Evolutionary conservation across 2,329 filamentous ascomycete genomes (phyloP), one percentile per base, ranked within the genome.

Genomic region (Sporothrix luriei): DNA sequence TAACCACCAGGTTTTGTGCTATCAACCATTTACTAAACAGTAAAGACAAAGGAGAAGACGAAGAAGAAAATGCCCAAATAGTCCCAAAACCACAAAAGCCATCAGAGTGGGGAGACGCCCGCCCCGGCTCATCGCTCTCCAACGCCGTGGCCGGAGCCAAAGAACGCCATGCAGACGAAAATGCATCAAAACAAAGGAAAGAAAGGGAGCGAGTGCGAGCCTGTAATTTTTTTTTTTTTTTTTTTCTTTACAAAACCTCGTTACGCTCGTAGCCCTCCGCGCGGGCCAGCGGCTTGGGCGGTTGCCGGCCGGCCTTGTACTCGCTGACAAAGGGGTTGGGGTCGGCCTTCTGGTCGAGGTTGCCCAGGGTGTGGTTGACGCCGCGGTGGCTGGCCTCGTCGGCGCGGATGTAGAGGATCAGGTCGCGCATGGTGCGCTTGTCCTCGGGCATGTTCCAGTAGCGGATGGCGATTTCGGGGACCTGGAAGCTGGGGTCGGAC

Each of bases 401-500:
- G 3, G 75, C 75, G 93, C 94, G 87, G 74, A 97, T 91, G 78
- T 98, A 97, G 66, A 95, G 81, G 67, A 98, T 84, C 72, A 98
- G 80, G 76, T 98, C 93, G 75, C 85, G 87, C 92, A 99, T 97
- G 1, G 88, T 91, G 33, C 90, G 86, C 70, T 90, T 84, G 2
- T 88, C 91, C 78, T 97, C 90, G 0, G 94, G 93, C 89, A 99
- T 97, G 54, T 91, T 88, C 93, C 94, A 99, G 81, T 99, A 99
- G 73, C 89, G 85, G 64, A 97, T 80, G 0, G 95, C 95, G 73
- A 99, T 93, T 71, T 97, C 92, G 0, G 95, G 95, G 2, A 95
- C 92, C 68, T 85, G 75, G 76, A 97, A 89, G 9, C 88, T 85
- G 1, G 82, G 80, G 71, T 87, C 84, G 33, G 87, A 83, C 94